Base-by-base conservation (phyloP, 768 basidiomycete genomes). In the Termitomyces sp. region DNA sequence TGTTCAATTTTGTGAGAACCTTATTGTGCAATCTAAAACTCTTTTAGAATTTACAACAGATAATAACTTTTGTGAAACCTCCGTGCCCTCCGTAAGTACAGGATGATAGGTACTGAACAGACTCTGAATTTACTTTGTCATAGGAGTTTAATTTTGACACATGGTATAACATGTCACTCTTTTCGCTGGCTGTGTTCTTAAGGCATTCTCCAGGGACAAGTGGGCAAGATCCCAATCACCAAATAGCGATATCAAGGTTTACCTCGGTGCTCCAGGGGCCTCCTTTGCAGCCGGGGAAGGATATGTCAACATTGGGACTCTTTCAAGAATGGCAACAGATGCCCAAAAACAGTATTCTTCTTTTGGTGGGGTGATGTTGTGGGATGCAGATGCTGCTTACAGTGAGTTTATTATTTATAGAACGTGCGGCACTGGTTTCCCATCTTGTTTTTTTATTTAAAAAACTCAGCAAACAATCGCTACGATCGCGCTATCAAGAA, bases 161-260 rank as follows among this genome's bases (percentile, higher is more conserved):
- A 33, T 70, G 84, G 73, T 75, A 68, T 49, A 60, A n/a, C 47
- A 27, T 23, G 9, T 50, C 16, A 9, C 42, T 22, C 33, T 23
- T 20, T 22, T 53, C 5, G 25, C 31, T 25, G 33, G 23, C 38
- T 42, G 18, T 13, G 47, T 33, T 44, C 42, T 45, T 10, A 48
- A 47, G 7, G 16, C 27, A 38, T 18, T 27, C 20, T 35, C 29
- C 39, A 73, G 74, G 85, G 83, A 85, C 62, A 72, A 74, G 59
- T 87, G 83, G 84, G 84, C 85, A 2, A 79, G 76, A 66, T 81
- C 74, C 5, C 68, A 70, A 40, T 84, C 83, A n/a, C 72, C 77
- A 5, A 86, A 85, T 66, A 65, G 60, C 50, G 71, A 82, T 58
- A 75, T 86, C 57, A 86, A 85, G 64, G 71, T 85, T 35, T 86